These are phyloP conservation scores for Wallemia hederae DNA, from an alignment of 1,284 basidiomycete species.

Conservation along the genomic window DNA sequence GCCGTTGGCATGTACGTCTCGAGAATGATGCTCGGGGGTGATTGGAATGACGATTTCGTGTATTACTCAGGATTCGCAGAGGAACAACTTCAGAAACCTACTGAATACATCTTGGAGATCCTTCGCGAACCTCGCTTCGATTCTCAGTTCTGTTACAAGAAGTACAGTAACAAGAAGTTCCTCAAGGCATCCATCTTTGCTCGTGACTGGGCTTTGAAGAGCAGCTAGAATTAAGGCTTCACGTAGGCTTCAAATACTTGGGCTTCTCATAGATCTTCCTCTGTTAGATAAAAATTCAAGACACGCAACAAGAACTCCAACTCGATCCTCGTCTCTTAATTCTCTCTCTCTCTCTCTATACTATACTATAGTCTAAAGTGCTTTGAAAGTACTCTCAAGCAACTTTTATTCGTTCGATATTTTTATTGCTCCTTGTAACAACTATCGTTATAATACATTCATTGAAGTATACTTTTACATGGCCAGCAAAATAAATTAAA, in stretches of 20 bases:
- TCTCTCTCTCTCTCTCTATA: too few species aligned
- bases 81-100: conserved; percentile 56
- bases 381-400: neutral
- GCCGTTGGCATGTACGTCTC: conserved; percentile 94
- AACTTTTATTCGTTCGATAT: neutral
- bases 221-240: neutral
- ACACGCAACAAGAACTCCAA: too few species aligned
- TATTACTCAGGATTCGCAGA: conserved; percentile 84
- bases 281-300: neutral
- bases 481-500: neutral
- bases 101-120: conserved; percentile 55
- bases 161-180: conserved; percentile 93
- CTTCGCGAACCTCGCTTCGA: conserved; percentile 52
- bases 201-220: conserved; percentile 19
- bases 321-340: too few species aligned
- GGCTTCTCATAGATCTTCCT: neutral
- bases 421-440: neutral
- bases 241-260: too few species aligned
- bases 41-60: conserved; percentile 76
- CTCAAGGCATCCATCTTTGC: conserved; percentile 38
- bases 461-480: too few species aligned
- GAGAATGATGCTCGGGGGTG: conserved; percentile 62
- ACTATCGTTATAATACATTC: neutral
- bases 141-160: conserved; percentile 68
- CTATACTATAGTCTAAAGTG: neutral